Conservation (phyloP, 1,139 yeast species). For the Sugiyamaella pinicola region DNA sequence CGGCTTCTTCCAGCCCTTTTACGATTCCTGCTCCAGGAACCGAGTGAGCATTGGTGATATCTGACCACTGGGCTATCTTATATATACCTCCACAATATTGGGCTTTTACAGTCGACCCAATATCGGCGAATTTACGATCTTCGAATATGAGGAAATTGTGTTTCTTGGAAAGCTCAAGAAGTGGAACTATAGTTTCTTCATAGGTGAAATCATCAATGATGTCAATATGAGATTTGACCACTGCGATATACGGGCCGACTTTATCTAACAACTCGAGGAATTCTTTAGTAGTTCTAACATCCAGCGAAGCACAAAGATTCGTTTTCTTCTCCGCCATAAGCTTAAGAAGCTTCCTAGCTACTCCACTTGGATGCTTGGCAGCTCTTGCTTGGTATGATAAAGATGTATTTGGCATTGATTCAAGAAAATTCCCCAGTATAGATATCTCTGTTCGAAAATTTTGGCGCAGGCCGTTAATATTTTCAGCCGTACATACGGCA, state of each 20-base stretch:
- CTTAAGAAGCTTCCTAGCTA: slow-evolving; percentile 71
- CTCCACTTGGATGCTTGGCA: slow-evolving; percentile 66
- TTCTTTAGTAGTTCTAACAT: slow-evolving; percentile 77
- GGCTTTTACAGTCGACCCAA: slow-evolving; percentile 95
- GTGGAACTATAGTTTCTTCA: slow-evolving; percentile 75
- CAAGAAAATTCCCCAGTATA: too few species aligned
- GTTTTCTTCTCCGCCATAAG: slow-evolving; percentile 81
- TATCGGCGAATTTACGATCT: slow-evolving; percentile 97
- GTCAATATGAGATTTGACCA: slow-evolving; percentile 94
- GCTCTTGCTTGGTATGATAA: slow-evolving; percentile 72
- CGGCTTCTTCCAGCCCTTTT: slow-evolving; percentile 82
- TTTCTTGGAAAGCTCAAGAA: slow-evolving; percentile 67
- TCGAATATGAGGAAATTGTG: slow-evolving; percentile 89
- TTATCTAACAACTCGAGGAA: slow-evolving; percentile 69
- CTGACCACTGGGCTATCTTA: slow-evolving; percentile 91
- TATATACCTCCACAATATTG: slow-evolving; percentile 92
- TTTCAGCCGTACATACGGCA: slow-evolving; percentile 8
- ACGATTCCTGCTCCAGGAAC: slow-evolving; percentile 96
- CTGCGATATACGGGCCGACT: slow-evolving; percentile 88
- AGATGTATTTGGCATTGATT: slow-evolving; percentile 22
- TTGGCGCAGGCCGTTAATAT: neutral
- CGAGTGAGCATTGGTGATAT: slow-evolving; percentile 96
- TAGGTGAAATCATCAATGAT: slow-evolving; percentile 84
- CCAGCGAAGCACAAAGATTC: slow-evolving; percentile 95
- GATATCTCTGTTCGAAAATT: too few species aligned